phyloP scores from a whole-genome alignment of 371 early-diverging fungal genomes.

The Globomyces sp. region DNA sequence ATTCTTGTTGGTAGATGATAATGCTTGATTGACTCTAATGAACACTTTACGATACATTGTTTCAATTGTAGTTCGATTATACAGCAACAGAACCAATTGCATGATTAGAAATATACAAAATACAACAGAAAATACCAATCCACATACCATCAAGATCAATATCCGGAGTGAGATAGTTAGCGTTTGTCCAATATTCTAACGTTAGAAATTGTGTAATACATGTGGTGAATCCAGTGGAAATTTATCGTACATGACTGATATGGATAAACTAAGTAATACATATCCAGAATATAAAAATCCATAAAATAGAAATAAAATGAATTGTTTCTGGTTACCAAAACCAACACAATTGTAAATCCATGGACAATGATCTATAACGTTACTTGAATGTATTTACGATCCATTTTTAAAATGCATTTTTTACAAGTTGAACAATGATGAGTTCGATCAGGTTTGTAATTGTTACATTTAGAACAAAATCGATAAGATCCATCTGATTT shows the following conservation, averaged over 20 bases:
- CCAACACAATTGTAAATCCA: slow-evolving; percentile 63
- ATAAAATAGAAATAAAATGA: slow-evolving; percentile 40
- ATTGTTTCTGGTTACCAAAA: slow-evolving; percentile 54
- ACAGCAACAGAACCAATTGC: neutral
- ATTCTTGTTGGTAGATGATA: slow-evolving; percentile 1
- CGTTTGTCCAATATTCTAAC: neutral
- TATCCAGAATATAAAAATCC: neutral
- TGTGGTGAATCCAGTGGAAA: neutral
- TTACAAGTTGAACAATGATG: slow-evolving; percentile 14
- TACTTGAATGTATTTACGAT: neutral
- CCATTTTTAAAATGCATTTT: slow-evolving; percentile 8
- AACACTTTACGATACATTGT: neutral
- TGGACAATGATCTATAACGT: slow-evolving; percentile 47
- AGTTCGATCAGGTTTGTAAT: slow-evolving; percentile 1
- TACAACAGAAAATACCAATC: neutral
- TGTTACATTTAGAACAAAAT: slow-evolving; percentile 1
- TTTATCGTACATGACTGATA: neutral
- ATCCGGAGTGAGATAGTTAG: neutral
- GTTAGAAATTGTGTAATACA: neutral
- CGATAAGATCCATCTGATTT: neutral
- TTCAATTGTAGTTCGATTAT: neutral
- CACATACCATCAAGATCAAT: neutral
- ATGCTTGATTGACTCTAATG: neutral
- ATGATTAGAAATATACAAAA: neutral
- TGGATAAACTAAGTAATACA: neutral